Base-by-base conservation (phyloP, 345 rosid species). In the Orychophragmus violaceus region DNA sequence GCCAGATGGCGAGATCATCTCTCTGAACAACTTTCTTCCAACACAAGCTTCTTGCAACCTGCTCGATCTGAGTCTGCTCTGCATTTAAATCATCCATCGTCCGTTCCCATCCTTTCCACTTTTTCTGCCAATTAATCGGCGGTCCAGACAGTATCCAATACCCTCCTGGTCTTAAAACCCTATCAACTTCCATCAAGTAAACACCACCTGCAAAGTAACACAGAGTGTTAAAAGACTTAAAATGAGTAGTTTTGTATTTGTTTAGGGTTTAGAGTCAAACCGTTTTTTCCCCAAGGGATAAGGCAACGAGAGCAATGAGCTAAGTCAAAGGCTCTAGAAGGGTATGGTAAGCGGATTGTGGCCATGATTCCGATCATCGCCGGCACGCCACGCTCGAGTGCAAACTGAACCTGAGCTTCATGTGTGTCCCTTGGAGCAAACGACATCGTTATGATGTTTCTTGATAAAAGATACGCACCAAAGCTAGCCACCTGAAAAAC, bases 291-390 rank as follows among this genome's bases (percentile, higher is more conserved):
- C 98, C 98, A 93, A 4, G 97, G 97, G 49, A 93, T 88, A 62
- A 93, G 94, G 70, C 98, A 93, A 25, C 98, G 94, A 54, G 98
- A 93, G 78, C 98, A 93, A 73, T 93, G 98, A 9, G 97, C 98
- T 86, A 93, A 76, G 79, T 93, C 98, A 39, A 93, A 93, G 44
- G 97, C 87, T 72, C 97, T 69, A 1, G 98, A 77, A 35, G 98
- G 98, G 62, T 87, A 90, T 2, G 98, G 98, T 19, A 86, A 83
- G 42, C 98, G 83, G 19, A 85, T 85, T 42, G 98, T 88, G 37
- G 98, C 97, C 33, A 93, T 64, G 71, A 90, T 80, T 14, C 98
- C 98, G 6, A 90, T 84, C 72, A 90, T 64, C 0, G 98, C 98
- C 0, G 97, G 98, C 25, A 90, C 98, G 8, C 98, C 98, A 41